Conservation (phyloP, 495 filamentous ascomycete genomes). For the Aspergillus egyptiacus region DNA sequence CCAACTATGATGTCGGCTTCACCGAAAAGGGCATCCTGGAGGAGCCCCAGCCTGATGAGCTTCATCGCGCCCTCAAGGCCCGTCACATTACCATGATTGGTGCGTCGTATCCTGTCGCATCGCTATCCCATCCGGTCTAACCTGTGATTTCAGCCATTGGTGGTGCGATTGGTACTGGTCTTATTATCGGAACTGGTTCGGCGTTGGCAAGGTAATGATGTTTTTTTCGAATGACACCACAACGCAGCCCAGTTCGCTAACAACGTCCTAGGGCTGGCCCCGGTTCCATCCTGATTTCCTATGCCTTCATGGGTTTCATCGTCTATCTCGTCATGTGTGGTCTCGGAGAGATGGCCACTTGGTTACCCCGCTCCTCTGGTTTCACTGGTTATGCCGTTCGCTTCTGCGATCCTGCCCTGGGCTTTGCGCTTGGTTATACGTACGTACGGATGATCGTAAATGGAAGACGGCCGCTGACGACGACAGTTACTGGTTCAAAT, state of each 20-base stretch:
- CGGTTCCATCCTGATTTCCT: slow-evolving; percentile 66
- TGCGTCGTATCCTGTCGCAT: slow-evolving; percentile 9
- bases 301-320: slow-evolving; percentile 53
- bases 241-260: slow-evolving; percentile 9
- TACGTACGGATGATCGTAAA: too few relatives aligned
- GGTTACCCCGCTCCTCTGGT: slow-evolving; percentile 54
- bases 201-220: slow-evolving; percentile 56
- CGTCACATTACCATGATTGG: slow-evolving; percentile 82
- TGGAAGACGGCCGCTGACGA: not conserved
- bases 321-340: slow-evolving; percentile 62
- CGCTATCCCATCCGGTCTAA: not conserved
- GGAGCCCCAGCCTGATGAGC: slow-evolving; percentile 26
- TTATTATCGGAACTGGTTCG: slow-evolving; percentile 61
- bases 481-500: slow-evolving; percentile 52
- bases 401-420: slow-evolving; percentile 60
- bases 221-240: too few relatives aligned
- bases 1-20: slow-evolving; percentile 22
- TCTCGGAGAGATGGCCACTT: slow-evolving; percentile 65
- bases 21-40: slow-evolving; percentile 25
- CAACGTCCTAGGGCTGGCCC: slow-evolving; percentile 43
- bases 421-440: slow-evolving; percentile 63
- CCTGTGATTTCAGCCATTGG: slow-evolving; percentile 1
- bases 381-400: slow-evolving; percentile 58
- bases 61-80: slow-evolving; percentile 68
- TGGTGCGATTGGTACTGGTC: slow-evolving; percentile 45